Evolutionary conservation across 306 rosid species (phyloP).

Genomic region (Gynostemma pentaphyllum): DNA sequence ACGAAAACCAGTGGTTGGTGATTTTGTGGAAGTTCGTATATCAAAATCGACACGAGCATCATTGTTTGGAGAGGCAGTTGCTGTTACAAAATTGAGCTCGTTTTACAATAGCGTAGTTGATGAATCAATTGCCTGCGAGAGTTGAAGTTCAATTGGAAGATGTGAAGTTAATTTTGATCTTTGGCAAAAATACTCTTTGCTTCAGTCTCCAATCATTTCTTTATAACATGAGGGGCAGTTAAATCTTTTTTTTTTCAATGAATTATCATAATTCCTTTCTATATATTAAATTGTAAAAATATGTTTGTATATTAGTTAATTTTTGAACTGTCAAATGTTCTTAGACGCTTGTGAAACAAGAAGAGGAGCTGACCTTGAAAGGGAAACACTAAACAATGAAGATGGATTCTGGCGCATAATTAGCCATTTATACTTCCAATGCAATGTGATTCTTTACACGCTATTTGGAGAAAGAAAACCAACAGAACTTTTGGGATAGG

Average conservation of each 20-base stretch:
- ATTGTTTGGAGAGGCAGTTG: conserved; percentile 67
- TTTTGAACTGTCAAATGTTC: neutral
- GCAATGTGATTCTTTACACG: too few relatives aligned
- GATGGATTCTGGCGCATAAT: too few relatives aligned
- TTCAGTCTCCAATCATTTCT: neutral
- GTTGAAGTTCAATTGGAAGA: conserved; percentile 11
- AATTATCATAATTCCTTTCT: neutral
- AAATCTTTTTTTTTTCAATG: neutral
- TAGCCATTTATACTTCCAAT: too few relatives aligned
- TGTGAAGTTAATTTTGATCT: neutral
- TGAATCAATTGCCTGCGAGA: conserved; percentile 48
- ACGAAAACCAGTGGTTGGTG: conserved; percentile 65
- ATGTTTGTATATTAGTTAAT: neutral
- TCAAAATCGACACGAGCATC: conserved; percentile 78
- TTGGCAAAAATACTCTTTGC: neutral
- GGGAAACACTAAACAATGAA: too few relatives aligned
- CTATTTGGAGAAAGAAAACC: too few relatives aligned
- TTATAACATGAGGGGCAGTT: neutral
- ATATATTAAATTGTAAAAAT: neutral
- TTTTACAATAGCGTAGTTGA: conserved; percentile 34
- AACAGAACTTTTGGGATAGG: too few relatives aligned
- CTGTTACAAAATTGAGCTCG: conserved; percentile 56
- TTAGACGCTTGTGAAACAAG: neutral
- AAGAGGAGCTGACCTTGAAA: too few relatives aligned
- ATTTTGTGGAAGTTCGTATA: conserved; percentile 76